Base-by-base conservation (phyloP, 2,329 filamentous ascomycete species). In the Calonectria pseudoturangicola region DNA sequence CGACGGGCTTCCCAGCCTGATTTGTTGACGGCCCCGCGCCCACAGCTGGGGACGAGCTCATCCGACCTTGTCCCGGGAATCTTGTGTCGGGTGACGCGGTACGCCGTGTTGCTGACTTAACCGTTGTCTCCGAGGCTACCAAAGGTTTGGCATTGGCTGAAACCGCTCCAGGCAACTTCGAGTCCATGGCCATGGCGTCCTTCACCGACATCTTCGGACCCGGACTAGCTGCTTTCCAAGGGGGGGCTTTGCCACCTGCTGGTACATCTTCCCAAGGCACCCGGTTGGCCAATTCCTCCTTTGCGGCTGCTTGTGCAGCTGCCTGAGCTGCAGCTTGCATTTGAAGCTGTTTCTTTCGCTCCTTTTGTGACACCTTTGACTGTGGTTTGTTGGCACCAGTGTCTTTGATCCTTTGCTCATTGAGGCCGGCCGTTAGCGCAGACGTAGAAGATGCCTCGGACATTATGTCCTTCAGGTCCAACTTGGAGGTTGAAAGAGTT, bases 311-410 rank as follows among this genome's bases (percentile, higher is more conserved):
- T 72, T 88, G 85, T 47, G 86, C 81, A 10, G 86, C 83, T 36
- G 83, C 84, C 72, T 88, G 85, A 43, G 86, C 82, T 28, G 82
- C 85, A 28, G 88, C 85, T 79, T 94, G 91, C 73, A 91, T 89
- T 79, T 95, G 93, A 78, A 95, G 91, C 75, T 95, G 91, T 81
- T 91, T 94, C 85, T 98, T 98, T 27, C 95, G 92, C 82, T 98
- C 96, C 81, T 97, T 98, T 79, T 98, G 97, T 0, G 96, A 98
- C 76, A 98, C 84, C 81, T 94, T 98, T 0, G 84, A 81, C 18
- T 86, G 85, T 0, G 86, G 79, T 47, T 79, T 83, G 79, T 88
- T 63, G 71, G 81, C 68, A 69, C 78, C 27, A n/a, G 82, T 71
- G 21, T 88, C 85, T 66, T 84, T 87, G 9, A 76, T 81, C 58